Evolutionary conservation across 169 alveolate species (phyloP).

Genomic region (Plasmodium vivax): DNA sequence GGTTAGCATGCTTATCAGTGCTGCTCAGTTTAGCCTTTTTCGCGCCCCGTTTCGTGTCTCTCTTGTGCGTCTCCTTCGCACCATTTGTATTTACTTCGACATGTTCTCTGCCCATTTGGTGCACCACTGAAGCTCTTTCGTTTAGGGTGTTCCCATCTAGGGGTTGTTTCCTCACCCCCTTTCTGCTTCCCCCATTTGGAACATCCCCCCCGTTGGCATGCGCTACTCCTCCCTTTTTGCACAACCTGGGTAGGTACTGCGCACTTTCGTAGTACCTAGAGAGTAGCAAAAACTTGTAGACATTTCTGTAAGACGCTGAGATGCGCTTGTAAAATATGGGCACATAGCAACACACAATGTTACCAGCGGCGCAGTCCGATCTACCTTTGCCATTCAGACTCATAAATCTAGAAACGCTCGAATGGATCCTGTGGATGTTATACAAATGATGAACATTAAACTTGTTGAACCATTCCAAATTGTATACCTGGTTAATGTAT

Average conservation of each 20-base stretch:
- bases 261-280: slow-evolving; percentile 32
- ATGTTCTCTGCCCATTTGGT: neutral
- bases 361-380: neutral
- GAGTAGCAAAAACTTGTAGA: slow-evolving; percentile 44
- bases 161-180: neutral
- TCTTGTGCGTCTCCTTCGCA: neutral
- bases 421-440: slow-evolving; percentile 31
- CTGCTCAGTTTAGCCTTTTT: neutral
- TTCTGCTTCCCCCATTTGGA: neutral
- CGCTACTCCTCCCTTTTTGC: neutral
- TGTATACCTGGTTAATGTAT: slow-evolving; percentile 46
- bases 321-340: slow-evolving; percentile 60
- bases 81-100: neutral
- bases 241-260: slow-evolving; percentile 19
- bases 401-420: slow-evolving; percentile 32
- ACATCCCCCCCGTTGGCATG: neutral
- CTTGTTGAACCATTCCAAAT: slow-evolving; percentile 66
- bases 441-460: slow-evolving; percentile 62
- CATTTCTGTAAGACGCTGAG: slow-evolving; percentile 43
- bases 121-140: neutral
- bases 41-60: neutral
- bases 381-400: neutral
- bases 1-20: neutral
- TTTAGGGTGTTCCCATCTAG: neutral
- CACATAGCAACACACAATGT: slow-evolving; percentile 53